phyloP scores from a whole-genome alignment of 768 basidiomycete species.

The Serendipita sp. region DNA sequence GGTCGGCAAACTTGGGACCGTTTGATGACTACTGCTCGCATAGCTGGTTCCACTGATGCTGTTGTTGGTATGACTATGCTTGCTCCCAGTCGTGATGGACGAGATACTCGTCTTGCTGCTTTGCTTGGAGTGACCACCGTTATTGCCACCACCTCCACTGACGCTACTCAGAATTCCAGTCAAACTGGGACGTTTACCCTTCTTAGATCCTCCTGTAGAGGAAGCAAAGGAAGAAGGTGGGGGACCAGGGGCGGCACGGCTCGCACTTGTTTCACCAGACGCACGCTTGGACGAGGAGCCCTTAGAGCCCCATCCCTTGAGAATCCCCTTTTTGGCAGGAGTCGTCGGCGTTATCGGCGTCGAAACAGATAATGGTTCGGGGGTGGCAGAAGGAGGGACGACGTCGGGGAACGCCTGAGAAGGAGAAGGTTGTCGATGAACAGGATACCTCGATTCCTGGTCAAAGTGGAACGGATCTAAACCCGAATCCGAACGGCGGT shows the following conservation, averaged over 20 bases:
- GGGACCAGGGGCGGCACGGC: not conserved
- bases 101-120: not conserved
- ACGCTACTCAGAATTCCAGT: not conserved
- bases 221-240: conserved; percentile 4
- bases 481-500: conserved; percentile 23
- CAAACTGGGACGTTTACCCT: not conserved
- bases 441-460: conserved; percentile 56
- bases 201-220: not conserved
- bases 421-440: not conserved
- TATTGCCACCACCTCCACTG: no score
- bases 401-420: conserved; percentile 1
- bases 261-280: not conserved
- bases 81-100: not conserved
- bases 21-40: not conserved
- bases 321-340: not conserved
- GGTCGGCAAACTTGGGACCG: not conserved
- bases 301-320: conserved; percentile 6
- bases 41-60: not conserved
- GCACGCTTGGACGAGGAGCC: not conserved
- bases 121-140: conserved; percentile 1
- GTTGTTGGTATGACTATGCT: not conserved
- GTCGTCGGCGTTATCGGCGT: not conserved
- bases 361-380: not conserved
- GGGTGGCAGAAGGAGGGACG: not conserved
- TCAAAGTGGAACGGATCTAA: conserved; percentile 48